Evolutionary conservation across 306 rosid genomes (phyloP), one percentile per base, ranked within the genome.

Genomic region (Castanea sativa): DNA sequence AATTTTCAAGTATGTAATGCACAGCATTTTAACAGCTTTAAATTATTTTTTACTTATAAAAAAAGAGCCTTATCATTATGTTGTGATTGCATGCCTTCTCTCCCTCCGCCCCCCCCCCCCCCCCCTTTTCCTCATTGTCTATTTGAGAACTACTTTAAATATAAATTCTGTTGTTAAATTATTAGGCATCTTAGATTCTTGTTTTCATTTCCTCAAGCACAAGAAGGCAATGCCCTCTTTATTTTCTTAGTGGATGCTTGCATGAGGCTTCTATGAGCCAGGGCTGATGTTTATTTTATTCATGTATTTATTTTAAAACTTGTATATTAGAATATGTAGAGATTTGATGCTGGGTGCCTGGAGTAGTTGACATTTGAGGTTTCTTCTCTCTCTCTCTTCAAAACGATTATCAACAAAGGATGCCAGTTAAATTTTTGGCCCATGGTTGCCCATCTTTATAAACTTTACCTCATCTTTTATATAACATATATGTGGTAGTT

Each of bases 1-100:
- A 78, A 18, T 60, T 76, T 73, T 79, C 51, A 43, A 30, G 63
- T 58, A 1, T 75, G 51, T 38, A 69, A 68, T 52, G 53, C 80
- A 21, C 73, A 56, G 70, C 55, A 74, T 76, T 79, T 67, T 49
- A 49, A 13, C 53, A 49, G 53, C 53, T 13, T 49, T 49, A 49
- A 49, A 49, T 49, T 12, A 10, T 49, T 49, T 49, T 11, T 49
- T 49, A 12, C 53, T 49, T 49, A 12, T 13, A 11, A 49, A 12
- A 49, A 49, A 19, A 67, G 2, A 3, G 23, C 27, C 20, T 64
- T 30, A 32, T 64, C 18, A 29, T 64, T 18, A 33, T 59, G 18
- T 33, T 67, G 49, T 14, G 52, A 19, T 67, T 33, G 27, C 19
- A 35, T 32, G 11, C 15, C 52, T 19, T 67, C 10, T 23, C 30